Percentiles rank a stretch among this genome's conserved stretches.
These are phyloP conservation scores for Arthrobotrys sphaeroides DNA, from an alignment of 2,329 filamentous ascomycete species.

Conservation along the genomic window DNA sequence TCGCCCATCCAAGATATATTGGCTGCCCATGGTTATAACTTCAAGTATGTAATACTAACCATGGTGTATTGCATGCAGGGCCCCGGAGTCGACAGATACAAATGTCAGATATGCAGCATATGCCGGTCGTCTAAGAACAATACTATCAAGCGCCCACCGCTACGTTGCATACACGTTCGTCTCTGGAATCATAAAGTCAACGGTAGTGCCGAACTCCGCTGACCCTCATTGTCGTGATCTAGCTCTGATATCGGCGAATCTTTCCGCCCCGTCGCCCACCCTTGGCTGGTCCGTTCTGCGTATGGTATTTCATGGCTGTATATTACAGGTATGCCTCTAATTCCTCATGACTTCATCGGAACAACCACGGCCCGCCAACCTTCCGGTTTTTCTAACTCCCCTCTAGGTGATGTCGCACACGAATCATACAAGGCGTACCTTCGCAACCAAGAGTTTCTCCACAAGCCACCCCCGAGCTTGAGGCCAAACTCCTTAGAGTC, in stretches of 20 bases:
- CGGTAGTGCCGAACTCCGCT: neutral
- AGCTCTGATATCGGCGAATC: conserved; percentile 79
- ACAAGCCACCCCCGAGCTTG: conserved; percentile 66
- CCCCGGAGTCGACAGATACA: conserved; percentile 78
- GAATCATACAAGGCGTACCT: conserved; percentile 96
- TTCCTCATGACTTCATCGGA: neutral
- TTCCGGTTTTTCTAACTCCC: neutral
- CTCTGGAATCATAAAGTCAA: neutral
- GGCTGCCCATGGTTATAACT: neutral
- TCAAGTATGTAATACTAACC: neutral
- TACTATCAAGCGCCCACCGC: conserved; percentile 87
- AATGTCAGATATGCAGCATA: conserved; percentile 92
- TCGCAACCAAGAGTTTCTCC: conserved; percentile 78
- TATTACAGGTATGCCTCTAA: conserved; percentile 68
- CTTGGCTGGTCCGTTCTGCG: conserved; percentile 78
- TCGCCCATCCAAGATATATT: neutral
- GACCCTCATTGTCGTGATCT: neutral
- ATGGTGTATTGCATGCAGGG: neutral
- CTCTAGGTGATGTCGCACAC: conserved; percentile 78
- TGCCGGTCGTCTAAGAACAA: conserved; percentile 82
- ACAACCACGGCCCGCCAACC: neutral
- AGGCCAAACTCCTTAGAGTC: conserved; percentile 36
- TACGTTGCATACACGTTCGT: conserved; percentile 81
- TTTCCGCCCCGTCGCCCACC: conserved; percentile 91
- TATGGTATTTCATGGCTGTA: conserved; percentile 94